Evolutionary conservation across 805 yeast species (phyloP).

Genomic region (Sugiyamaella marilandica): DNA sequence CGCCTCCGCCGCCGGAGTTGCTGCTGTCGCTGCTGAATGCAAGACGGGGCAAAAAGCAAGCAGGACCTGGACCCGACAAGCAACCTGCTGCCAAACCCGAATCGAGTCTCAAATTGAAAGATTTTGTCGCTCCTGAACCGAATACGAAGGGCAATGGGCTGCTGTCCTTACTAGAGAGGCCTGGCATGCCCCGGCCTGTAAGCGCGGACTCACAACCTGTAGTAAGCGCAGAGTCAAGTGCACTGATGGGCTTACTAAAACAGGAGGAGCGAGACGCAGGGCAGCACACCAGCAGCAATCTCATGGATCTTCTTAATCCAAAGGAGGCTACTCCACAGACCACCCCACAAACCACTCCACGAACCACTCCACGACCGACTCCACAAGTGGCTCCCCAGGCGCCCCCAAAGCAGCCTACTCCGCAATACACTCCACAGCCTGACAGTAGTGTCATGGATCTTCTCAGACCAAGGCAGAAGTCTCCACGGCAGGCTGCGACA

Average conservation of each 20-base stretch:
- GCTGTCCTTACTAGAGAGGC: not conserved
- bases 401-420: not conserved
- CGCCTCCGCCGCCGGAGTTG: slow-evolving; percentile 24
- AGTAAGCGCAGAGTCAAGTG: not conserved
- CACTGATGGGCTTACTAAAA: not conserved
- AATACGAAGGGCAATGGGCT: not conserved
- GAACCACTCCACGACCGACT: not conserved
- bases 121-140: not conserved
- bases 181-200: not conserved
- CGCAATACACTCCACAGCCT: not conserved
- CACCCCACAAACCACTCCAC: not conserved
- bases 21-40: slow-evolving; percentile 22
- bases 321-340: not conserved
- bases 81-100: not conserved
- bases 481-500: not conserved
- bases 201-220: no score
- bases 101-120: not conserved
- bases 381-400: not conserved
- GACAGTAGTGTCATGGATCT: no score
- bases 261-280: not conserved
- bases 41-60: not conserved
- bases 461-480: no score
- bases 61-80: not conserved
- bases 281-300: not conserved
- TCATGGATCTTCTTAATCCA: slow-evolving; percentile 7